Percentiles rank a stretch among this genome's conserved stretches.
phyloP scores from a whole-genome alignment of 2,329 filamentous ascomycete genomes.

The Fusarium agapanthi region DNA sequence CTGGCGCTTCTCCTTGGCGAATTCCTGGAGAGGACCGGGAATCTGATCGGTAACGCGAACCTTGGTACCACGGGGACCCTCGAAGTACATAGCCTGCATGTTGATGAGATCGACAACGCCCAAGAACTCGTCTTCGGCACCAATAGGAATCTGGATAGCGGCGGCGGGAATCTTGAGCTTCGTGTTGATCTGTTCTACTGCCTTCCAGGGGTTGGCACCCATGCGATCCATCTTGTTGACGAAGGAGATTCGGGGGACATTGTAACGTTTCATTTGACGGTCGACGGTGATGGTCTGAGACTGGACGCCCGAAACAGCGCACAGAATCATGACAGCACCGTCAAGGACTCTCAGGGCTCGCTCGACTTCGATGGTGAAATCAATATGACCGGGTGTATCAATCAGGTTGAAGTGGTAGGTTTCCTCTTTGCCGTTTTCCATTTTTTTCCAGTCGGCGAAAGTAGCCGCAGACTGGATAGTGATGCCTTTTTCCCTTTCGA shows the following conservation, averaged over 20 bases:
- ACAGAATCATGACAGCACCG: conserved; percentile 97
- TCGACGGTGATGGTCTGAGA: conserved; percentile 98
- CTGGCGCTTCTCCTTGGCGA: conserved; percentile 83
- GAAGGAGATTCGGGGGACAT: conserved; percentile 93
- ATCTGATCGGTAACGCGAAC: conserved; percentile 82
- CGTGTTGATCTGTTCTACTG: conserved; percentile 94
- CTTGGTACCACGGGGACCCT: conserved; percentile 81
- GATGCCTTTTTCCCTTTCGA: conserved; percentile 98
- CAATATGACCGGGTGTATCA: conserved; percentile 97
- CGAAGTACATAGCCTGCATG: conserved; percentile 94
- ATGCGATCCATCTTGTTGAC: conserved; percentile 99
- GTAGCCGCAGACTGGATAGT: conserved; percentile 98
- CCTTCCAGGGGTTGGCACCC: conserved; percentile 98
- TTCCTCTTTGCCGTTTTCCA: conserved; percentile 82
- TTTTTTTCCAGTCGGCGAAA: conserved; percentile 96
- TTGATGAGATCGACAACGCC: conserved; percentile 92
- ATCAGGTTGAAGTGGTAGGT: conserved; percentile 98
- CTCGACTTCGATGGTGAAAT: conserved; percentile 99
- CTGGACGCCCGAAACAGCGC: conserved; percentile 96
- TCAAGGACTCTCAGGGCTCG: conserved; percentile 93
- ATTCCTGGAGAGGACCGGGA: conserved; percentile 77
- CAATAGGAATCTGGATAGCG: conserved; percentile 94
- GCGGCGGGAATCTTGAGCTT: conserved; percentile 95
- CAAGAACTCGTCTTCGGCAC: conserved; percentile 87
- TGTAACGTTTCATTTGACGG: conserved; percentile 98